Evolutionary conservation across 768 basidiomycete genomes (phyloP).

Genomic region (Collybia nuda): DNA sequence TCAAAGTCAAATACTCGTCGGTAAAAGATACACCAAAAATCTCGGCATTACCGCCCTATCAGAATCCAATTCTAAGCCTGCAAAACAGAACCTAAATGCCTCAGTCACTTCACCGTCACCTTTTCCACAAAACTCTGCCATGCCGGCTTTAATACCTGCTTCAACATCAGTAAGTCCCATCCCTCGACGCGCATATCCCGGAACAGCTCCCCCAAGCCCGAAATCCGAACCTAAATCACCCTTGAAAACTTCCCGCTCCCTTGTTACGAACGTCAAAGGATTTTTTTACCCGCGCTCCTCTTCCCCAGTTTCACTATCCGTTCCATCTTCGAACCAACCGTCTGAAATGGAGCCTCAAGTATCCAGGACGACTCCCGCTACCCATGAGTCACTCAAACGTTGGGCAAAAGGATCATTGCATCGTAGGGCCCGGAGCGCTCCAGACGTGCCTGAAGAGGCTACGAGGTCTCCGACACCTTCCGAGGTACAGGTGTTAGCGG

Average conservation of each 20-base stretch:
- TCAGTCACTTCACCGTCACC: constrained; percentile 32
- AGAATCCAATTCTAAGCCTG: constrained; percentile 19
- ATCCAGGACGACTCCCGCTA: constrained; percentile 22
- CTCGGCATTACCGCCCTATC: constrained; percentile 33
- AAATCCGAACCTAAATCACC: constrained; percentile 18
- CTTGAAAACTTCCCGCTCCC: constrained; percentile 38
- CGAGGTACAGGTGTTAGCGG: constrained; percentile 16
- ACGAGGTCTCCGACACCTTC: constrained; percentile 7
- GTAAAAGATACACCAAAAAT: constrained; percentile 30
- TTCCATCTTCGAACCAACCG: constrained; percentile 4
- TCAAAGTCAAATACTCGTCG: constrained; percentile 16
- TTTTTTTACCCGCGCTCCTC: constrained; percentile 52
- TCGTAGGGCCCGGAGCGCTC: constrained; percentile 51
- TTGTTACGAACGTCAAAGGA: constrained; percentile 62
- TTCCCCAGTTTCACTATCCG: constrained; percentile 31
- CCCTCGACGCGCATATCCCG: constrained; percentile 9
- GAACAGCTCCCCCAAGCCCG: constrained; percentile 11
- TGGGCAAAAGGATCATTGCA: constrained; percentile 52
- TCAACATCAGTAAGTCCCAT: constrained; percentile 15
- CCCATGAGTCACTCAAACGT: constrained; percentile 38
- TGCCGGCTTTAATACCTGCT: constrained; percentile 13
- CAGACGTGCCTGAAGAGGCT: constrained; percentile 34
- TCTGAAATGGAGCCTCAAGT: constrained; percentile 10
- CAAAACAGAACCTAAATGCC: constrained; percentile 5
- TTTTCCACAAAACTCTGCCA: constrained; percentile 37